Base-by-base conservation (phyloP, 345 rosid genomes). In the Lepidium sativum region DNA sequence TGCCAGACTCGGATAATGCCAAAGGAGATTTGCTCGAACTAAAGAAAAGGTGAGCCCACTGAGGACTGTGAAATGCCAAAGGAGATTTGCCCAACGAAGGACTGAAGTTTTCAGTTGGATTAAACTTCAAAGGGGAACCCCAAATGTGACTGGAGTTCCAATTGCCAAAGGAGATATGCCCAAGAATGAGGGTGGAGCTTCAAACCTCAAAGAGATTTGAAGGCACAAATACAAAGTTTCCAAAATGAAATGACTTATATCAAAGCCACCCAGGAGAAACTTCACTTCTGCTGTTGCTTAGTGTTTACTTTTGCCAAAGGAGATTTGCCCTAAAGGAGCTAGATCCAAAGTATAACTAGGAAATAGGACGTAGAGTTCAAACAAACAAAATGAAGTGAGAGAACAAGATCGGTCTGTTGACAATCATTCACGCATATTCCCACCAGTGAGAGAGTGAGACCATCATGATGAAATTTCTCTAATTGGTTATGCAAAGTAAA, bases 151-250 rank as follows among this genome's bases (percentile, higher is more conserved):
- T 50, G 38, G 73, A 73, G 73, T 77, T 67, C 75, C 73, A 45
- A 70, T 51, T 56, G 72, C 72, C 78, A 65, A 70, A 73, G 80
- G 80, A 77, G 85, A 81, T 75, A 60, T 78, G 79, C 84, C 75
- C 81, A 37, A 65, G 17, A 54, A 44, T 51, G 53, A 71, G 58
- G 68, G 76, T 57, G 43, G 64, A 44, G 61, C 63, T 60, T 65
- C 42, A 39, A 62, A 72, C 72, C 52, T 66, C 54, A 25, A 61
- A 68, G 55, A 61, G 52, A 75, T 23, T 64, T 48, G 38, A 49
- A 63, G 21, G 53, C 2, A 20, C 17, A 63, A 57, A 45, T 34
- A 53, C 25, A 59, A 45, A 76, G 77, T 65, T 41, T 68, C 68
- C 73, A 60, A 31, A 33, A 68, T 14, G 33, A 61, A 57, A 60